A percentile compares a stretch with the other conserved stretches of the same genome.
phyloP scores from a whole-genome alignment of 2,329 filamentous ascomycete species.

The Incumbomyces delicatus region DNA sequence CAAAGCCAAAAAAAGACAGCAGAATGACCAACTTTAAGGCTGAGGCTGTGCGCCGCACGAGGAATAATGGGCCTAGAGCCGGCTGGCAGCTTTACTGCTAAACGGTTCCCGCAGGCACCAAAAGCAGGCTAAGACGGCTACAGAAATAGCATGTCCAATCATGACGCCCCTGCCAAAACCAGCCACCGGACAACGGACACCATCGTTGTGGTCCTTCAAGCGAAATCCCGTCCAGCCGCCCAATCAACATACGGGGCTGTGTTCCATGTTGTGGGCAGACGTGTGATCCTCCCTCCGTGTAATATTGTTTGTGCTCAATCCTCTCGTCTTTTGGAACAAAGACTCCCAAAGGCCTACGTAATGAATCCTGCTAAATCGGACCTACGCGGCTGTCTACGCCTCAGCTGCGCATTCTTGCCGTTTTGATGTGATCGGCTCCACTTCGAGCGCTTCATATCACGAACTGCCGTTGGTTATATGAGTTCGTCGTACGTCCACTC shows the following conservation, averaged over 20 bases:
- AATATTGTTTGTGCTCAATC: background rate
- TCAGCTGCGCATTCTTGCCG: constrained; percentile 1
- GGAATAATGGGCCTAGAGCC: background rate
- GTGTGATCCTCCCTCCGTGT: background rate
- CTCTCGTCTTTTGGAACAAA: too few relatives aligned
- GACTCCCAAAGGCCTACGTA: constrained; percentile 1
- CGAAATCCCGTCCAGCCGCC: background rate
- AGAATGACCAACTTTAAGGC: background rate
- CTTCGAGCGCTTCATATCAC: background rate
- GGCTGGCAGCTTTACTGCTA: background rate
- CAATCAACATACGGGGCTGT: constrained; percentile 1
- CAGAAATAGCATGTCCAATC: constrained; percentile 8
- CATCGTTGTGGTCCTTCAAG: too few relatives aligned
- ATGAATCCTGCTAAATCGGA: background rate
- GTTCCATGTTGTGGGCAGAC: background rate
- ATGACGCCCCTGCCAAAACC: background rate
- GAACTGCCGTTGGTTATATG: constrained; percentile 1
- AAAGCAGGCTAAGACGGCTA: background rate
- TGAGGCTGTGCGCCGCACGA: background rate
- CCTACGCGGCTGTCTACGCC: background rate
- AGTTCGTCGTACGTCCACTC: background rate
- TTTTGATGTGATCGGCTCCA: background rate
- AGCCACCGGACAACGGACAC: constrained; percentile 3
- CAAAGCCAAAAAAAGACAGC: too few relatives aligned
- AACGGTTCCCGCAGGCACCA: background rate